These are phyloP conservation scores for Avena insularis DNA, from an alignment of 176 grass and related monocot genomes.

Conservation along the genomic window DNA sequence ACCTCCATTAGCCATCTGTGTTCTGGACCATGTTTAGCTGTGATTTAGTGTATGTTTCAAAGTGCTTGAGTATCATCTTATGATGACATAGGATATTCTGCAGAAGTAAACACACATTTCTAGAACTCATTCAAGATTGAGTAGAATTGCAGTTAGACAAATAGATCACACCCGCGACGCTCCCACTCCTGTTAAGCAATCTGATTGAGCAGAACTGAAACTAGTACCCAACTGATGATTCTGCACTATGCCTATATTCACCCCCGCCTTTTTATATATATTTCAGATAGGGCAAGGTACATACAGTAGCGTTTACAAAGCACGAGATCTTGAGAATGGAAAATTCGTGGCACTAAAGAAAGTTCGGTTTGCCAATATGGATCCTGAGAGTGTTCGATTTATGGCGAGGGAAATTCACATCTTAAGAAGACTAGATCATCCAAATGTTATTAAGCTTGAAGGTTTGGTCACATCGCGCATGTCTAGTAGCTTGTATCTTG, in stretches of 20 bases:
- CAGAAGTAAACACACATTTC: slow-evolving; percentile 20
- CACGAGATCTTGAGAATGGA: slow-evolving; percentile 88
- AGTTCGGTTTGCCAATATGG: slow-evolving; percentile 92
- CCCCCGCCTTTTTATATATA: slow-evolving; percentile 30
- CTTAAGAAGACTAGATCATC: slow-evolving; percentile 90
- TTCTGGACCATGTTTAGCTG: slow-evolving; percentile 19
- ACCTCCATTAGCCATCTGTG: slow-evolving; percentile 39
- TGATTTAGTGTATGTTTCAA: slow-evolving; percentile 18
- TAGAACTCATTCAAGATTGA: slow-evolving; percentile 11
- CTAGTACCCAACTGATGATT: background rate
- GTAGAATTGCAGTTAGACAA: background rate
- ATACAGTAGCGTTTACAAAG: slow-evolving; percentile 96
- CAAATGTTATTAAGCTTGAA: slow-evolving; percentile 95
- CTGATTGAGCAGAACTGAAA: slow-evolving; percentile 18
- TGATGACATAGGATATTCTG: slow-evolving; percentile 25
- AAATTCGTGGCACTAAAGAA: slow-evolving; percentile 99
- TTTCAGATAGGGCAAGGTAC: slow-evolving; percentile 99
- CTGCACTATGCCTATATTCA: slow-evolving; percentile 21
- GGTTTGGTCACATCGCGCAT: slow-evolving; percentile 90
- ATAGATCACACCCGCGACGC: background rate
- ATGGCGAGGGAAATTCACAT: slow-evolving; percentile 99
- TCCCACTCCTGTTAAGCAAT: slow-evolving; percentile 5
- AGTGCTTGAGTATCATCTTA: slow-evolving; percentile 14
- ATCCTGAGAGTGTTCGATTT: slow-evolving; percentile 94
- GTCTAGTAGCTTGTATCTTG: slow-evolving; percentile 93